Percentiles rank a stretch among this genome's conserved stretches.
These are phyloP conservation scores for Cercophora scortea DNA, from an alignment of 495 filamentous ascomycete genomes.

Conservation along the genomic window DNA sequence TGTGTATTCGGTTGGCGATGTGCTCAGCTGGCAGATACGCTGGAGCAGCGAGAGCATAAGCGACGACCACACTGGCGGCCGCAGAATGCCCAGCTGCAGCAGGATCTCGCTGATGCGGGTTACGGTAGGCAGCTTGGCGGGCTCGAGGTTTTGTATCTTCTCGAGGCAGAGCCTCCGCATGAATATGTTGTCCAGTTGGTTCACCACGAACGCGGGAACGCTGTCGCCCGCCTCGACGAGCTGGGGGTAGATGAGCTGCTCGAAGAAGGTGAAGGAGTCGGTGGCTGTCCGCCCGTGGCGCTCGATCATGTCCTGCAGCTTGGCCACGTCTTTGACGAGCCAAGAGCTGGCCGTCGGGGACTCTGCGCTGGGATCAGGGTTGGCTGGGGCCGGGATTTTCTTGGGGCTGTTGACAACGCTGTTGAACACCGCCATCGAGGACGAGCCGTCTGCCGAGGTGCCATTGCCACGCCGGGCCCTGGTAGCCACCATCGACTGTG, in stretches of 20 bases:
- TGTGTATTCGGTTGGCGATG: slow-evolving; percentile 12
- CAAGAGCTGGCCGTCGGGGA: neutral
- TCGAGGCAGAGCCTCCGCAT: slow-evolving; percentile 19
- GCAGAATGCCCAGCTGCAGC: slow-evolving; percentile 21
- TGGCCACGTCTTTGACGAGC: slow-evolving; percentile 19
- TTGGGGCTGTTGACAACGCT: slow-evolving; percentile 12
- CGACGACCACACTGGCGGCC: slow-evolving; percentile 21
- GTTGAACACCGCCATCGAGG: slow-evolving; percentile 8
- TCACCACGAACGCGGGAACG: slow-evolving; percentile 14
- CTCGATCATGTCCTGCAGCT: slow-evolving; percentile 30
- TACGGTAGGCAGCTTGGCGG: slow-evolving; percentile 25
- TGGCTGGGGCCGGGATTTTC: neutral
- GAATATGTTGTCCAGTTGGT: slow-evolving; percentile 10
- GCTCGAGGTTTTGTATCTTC: slow-evolving; percentile 27
- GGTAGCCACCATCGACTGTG: no score
- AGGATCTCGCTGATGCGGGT: slow-evolving; percentile 32
- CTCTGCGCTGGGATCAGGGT: neutral
- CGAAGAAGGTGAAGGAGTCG: slow-evolving; percentile 33
- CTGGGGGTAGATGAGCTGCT: slow-evolving; percentile 26
- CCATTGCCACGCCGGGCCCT: neutral
- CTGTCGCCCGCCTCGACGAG: slow-evolving; percentile 9
- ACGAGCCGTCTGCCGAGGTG: neutral
- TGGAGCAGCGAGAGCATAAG: slow-evolving; percentile 26
- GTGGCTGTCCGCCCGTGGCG: slow-evolving; percentile 9
- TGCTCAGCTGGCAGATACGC: slow-evolving; percentile 20